Conservation (phyloP, 495 filamentous ascomycete genomes). For the Lentithecium fluviatile region DNA sequence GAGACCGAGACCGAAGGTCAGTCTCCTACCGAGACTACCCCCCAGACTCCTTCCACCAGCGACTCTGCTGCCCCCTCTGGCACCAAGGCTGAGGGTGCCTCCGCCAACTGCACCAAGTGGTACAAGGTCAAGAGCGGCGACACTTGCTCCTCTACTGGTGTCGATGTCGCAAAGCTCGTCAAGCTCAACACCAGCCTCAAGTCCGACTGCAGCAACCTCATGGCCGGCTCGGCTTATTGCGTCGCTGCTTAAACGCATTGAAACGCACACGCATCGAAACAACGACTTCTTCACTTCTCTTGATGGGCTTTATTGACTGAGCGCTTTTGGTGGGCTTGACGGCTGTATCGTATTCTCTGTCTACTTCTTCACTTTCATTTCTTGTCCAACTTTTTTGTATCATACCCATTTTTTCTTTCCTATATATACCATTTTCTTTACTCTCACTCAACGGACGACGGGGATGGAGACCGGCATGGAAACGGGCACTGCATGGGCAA, state of each 20-base stretch:
- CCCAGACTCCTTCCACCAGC: not conserved
- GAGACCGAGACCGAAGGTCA: not conserved
- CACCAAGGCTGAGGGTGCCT: constrained; percentile 11
- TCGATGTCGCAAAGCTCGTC: constrained; percentile 6
- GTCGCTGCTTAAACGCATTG: constrained; percentile 23
- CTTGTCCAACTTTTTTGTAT: not conserved
- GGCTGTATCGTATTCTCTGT: not conserved
- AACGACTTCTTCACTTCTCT: not conserved
- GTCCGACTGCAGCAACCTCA: constrained; percentile 41
- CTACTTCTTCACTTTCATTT: not conserved
- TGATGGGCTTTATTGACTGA: constrained; percentile 2
- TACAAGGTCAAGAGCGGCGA: constrained; percentile 31
- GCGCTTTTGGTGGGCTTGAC: constrained; percentile 2
- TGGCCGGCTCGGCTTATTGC: constrained; percentile 44
- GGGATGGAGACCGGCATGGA: too few species aligned
- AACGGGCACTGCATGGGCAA: too few species aligned
- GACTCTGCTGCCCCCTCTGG: constrained; percentile 1
- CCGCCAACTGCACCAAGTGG: constrained; percentile 25
- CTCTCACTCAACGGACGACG: not conserved
- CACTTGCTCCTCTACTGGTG: constrained; percentile 14
- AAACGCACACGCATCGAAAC: too few species aligned
- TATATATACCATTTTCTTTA: constrained; percentile 2
- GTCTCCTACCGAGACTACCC: not conserved
- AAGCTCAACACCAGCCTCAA: constrained; percentile 26
- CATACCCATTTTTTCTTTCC: not conserved